These are phyloP conservation scores for Lentinula novae-zelandiae DNA, from an alignment of 1,284 basidiomycete genomes.

Conservation along the genomic window DNA sequence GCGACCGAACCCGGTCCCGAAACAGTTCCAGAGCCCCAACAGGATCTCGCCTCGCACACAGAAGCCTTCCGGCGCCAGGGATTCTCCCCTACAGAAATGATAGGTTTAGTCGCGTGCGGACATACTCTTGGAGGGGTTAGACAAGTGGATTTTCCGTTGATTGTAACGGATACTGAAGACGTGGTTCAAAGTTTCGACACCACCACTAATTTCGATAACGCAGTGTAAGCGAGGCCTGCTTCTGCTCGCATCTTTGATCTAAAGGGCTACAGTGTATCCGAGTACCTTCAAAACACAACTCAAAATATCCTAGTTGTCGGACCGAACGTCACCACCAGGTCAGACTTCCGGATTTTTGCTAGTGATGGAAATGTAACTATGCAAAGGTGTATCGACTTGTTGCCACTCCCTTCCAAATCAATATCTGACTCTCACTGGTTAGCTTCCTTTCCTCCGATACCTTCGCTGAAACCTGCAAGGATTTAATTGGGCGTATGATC, in stretches of 20 bases:
- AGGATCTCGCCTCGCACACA: constrained; percentile 23
- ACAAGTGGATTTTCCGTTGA: constrained; percentile 25
- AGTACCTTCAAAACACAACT: constrained; percentile 7
- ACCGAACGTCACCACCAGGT: constrained; percentile 1
- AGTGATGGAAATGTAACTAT: constrained; percentile 9
- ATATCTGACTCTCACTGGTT: background rate
- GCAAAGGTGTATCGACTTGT: constrained; percentile 1
- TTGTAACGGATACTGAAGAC: constrained; percentile 1
- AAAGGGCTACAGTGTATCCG: background rate
- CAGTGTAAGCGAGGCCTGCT: constrained; percentile 18
- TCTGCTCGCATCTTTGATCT: background rate
- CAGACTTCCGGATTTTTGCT: constrained; percentile 7
- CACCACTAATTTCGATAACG: constrained; percentile 22
- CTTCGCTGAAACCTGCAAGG: constrained; percentile 25
- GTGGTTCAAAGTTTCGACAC: constrained; percentile 18
- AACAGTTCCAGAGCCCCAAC: constrained; percentile 27
- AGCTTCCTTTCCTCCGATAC: constrained; percentile 3
- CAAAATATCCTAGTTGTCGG: constrained; percentile 1
- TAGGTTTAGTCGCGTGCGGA: constrained; percentile 29
- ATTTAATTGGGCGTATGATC: constrained; percentile 29
- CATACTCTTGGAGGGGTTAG: constrained; percentile 30
- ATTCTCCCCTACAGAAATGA: constrained; percentile 29
- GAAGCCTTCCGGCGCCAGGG: constrained; percentile 24
- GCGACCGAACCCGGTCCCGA: constrained; percentile 22
- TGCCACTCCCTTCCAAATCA: background rate